A percentile compares a stretch with the other conserved stretches of the same genome.
Evolutionary conservation across 768 basidiomycete species (phyloP).

Genomic region (Phaffia australis): DNA sequence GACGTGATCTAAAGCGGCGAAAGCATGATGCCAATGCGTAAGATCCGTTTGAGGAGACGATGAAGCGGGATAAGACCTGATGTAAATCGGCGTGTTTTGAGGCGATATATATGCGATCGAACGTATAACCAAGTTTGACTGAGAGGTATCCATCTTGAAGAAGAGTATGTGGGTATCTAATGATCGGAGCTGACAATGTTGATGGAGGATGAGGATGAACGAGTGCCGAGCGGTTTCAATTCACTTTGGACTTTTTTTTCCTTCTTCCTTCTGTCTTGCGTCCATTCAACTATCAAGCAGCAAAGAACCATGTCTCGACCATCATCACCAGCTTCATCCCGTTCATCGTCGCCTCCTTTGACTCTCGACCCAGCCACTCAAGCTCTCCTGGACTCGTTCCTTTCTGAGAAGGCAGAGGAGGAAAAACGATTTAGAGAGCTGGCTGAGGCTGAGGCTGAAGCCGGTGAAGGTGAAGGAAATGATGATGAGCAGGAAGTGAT

Average conservation of each 20-base stretch:
- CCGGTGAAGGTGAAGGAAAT: not conserved
- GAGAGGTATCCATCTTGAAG: no score
- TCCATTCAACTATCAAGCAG: no score
- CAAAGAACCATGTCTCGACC: not conserved
- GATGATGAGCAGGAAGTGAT: slow-evolving; percentile 25
- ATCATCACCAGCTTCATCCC: not conserved
- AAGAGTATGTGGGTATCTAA: no score
- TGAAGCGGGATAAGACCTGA: not conserved
- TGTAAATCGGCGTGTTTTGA: no score
- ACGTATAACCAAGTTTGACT: no score
- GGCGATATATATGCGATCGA: no score
- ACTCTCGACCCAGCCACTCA: slow-evolving; percentile 30
- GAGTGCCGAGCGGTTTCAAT: no score
- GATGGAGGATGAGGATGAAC: no score
- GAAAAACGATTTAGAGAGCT: slow-evolving; percentile 27
- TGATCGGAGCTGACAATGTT: no score
- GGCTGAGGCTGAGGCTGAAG: slow-evolving; percentile 10
- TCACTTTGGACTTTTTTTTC: no score
- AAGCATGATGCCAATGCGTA: slow-evolving; percentile 11
- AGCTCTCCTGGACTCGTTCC: slow-evolving; percentile 28
- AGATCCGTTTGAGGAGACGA: slow-evolving; percentile 13
- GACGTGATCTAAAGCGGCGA: slow-evolving; percentile 18
- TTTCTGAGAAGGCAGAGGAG: slow-evolving; percentile 24
- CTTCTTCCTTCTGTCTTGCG: no score
- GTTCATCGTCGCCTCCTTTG: slow-evolving; percentile 24